These are phyloP conservation scores for Otatea glauca DNA, from an alignment of 176 grass and related monocot species.

Conservation along the genomic window DNA sequence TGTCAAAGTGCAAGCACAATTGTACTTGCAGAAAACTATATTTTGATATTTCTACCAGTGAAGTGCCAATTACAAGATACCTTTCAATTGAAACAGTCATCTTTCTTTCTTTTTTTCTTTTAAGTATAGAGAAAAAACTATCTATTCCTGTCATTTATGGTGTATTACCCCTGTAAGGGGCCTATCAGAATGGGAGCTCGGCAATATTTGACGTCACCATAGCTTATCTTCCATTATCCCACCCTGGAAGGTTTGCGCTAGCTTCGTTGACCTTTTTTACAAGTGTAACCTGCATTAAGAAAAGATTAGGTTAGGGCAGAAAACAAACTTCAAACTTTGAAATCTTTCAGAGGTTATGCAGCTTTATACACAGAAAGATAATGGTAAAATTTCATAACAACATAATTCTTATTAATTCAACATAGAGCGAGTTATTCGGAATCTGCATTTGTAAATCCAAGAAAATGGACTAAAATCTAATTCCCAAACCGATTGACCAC, in stretches of 20 bases:
- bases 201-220: conserved; percentile 13
- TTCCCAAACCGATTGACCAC: no score
- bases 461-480: no score
- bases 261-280: conserved; percentile 94
- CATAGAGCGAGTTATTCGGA: no score
- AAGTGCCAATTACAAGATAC: no score
- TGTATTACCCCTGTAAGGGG: conserved; percentile 36
- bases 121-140: no score
- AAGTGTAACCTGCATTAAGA: conserved; percentile 62
- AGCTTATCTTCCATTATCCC: conserved; percentile 56
- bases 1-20: not conserved
- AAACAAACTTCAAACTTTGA: not conserved
- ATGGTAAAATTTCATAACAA: not conserved
- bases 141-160: conserved; percentile 34
- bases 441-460: no score
- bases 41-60: not conserved
- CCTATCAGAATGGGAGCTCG: not conserved
- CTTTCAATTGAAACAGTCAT: no score
- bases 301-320: not conserved
- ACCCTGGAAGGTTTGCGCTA: conserved; percentile 75
- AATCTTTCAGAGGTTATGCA: not conserved
- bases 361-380: not conserved
- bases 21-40: not conserved
- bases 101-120: no score
- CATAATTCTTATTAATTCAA: no score